Evolutionary conservation across 2,329 filamentous ascomycete genomes (phyloP).

Genomic region (Aureobasidium sp.): DNA sequence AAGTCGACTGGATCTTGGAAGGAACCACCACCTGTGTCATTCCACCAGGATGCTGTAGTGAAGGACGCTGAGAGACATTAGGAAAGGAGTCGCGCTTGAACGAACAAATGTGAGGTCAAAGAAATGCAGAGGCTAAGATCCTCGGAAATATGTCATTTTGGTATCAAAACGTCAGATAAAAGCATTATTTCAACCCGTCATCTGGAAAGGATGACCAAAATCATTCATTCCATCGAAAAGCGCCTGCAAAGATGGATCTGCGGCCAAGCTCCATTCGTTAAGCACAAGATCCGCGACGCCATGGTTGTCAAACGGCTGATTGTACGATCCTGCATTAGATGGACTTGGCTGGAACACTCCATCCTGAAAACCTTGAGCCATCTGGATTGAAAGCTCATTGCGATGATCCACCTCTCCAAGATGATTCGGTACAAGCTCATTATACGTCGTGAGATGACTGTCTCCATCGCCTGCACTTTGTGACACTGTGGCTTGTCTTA

Average conservation of each 20-base stretch:
- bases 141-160: too few species aligned
- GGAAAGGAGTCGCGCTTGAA: too few species aligned
- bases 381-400: background rate
- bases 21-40: too few species aligned
- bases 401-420: background rate
- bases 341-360: conserved; percentile 3
- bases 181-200: background rate
- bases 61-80: too few species aligned
- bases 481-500: background rate
- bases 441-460: background rate
- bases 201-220: conserved; percentile 5
- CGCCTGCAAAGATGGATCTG: background rate
- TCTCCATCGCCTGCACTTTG: background rate
- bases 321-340: background rate
- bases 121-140: background rate
- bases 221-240: conserved; percentile 5
- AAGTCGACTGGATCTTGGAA: too few species aligned
- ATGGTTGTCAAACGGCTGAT: background rate
- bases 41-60: too few species aligned
- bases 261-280: conserved; percentile 4
- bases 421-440: background rate
- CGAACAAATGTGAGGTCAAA: too few species aligned
- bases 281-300: background rate
- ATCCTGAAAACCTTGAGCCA: background rate
- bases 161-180: too few species aligned